Base-by-base conservation (phyloP, 148 eudicot genomes). In the Hydrangea macrophylla region DNA sequence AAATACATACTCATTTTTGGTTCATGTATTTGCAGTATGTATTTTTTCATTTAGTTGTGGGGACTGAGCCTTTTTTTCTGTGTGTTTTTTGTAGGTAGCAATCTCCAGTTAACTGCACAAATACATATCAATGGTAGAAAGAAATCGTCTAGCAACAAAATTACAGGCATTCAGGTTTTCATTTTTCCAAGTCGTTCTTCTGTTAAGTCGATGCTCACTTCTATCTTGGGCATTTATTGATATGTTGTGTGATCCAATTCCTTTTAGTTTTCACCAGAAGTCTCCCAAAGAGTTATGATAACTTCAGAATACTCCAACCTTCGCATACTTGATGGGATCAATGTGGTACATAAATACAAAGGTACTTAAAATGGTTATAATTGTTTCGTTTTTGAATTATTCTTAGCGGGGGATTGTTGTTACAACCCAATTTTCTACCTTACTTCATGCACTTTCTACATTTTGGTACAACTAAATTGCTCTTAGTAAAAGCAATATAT, bases 121-220 rank as follows among this genome's bases (percentile, higher is more conserved):
- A 65, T 78, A 55, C 80, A 69, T 48, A 67, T 85, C 68, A 78
- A 33, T 23, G 70, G 81, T 22, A 83, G 65, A 74, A 83, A 67
- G 58, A 87, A 69, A 63, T 76, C 84, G n/a, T 73, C 76, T 13
- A 67, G 78, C 57, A 85, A 78, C 71, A 84, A 71, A 78, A 82
- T 92, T 48, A 85, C 89, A 20, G 82, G 87, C 70, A 83, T 85
- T 80, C 90, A 90, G 96, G 96, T 90, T 54, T 50, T 42, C 37
- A 51, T n/a, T 37, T 57, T 64, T 35, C n/a, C 17, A 13, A n/a
- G 12, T 48, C 53, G 7, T 24, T 27, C 13, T 48, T 18, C 48
- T 58, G 24, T 13, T 13, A 1, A 24, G 39, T 27, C 15, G 13
- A 27, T 24, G 18, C 55, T 45, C 39, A 35, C 23, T 36, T 25